phyloP scores from a whole-genome alignment of 1,139 yeast species.

The Magnusiomyces fungicola region DNA sequence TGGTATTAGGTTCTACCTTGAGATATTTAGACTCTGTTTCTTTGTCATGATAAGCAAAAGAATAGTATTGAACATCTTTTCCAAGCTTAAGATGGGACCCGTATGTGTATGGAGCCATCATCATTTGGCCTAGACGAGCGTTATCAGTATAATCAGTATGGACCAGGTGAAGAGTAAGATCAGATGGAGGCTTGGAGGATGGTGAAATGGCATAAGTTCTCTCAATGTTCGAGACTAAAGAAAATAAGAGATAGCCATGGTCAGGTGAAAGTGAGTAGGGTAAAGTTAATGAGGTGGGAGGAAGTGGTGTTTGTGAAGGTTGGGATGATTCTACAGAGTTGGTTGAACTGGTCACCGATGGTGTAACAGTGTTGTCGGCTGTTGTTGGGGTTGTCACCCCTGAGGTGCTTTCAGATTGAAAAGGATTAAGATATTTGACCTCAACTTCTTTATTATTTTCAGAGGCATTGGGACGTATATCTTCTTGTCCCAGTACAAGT shows the following conservation, averaged over 20 bases:
- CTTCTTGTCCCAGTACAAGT: slow-evolving; percentile 21
- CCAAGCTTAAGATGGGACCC: slow-evolving; percentile 43
- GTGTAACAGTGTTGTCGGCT: slow-evolving; percentile 33
- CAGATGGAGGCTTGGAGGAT: slow-evolving; percentile 44
- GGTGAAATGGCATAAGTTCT: slow-evolving; percentile 70
- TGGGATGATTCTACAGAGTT: too few relatives aligned
- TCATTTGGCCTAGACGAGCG: slow-evolving; percentile 44
- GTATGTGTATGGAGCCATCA: slow-evolving; percentile 51
- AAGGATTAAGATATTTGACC: slow-evolving; percentile 1
- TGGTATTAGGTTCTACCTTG: not conserved
- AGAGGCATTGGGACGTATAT: slow-evolving; percentile 19
- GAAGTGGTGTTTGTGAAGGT: not conserved
- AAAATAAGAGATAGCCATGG: slow-evolving; percentile 60
- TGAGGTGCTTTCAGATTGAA: not conserved
- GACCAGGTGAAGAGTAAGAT: slow-evolving; percentile 44
- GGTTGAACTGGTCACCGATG: too few relatives aligned
- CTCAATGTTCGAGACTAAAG: slow-evolving; percentile 60
- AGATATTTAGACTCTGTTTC: slow-evolving; percentile 24
- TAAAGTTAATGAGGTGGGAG: not conserved
- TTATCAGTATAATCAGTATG: slow-evolving; percentile 41
- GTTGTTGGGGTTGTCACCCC: not conserved
- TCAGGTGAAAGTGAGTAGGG: not conserved
- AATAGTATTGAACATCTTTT: not conserved
- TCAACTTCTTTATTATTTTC: slow-evolving; percentile 15
- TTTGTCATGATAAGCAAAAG: not conserved